Evolutionary conservation across 495 filamentous ascomycete species (phyloP), one percentile per base, ranked within the genome.

Genomic region (Gamarada debralockiae): DNA sequence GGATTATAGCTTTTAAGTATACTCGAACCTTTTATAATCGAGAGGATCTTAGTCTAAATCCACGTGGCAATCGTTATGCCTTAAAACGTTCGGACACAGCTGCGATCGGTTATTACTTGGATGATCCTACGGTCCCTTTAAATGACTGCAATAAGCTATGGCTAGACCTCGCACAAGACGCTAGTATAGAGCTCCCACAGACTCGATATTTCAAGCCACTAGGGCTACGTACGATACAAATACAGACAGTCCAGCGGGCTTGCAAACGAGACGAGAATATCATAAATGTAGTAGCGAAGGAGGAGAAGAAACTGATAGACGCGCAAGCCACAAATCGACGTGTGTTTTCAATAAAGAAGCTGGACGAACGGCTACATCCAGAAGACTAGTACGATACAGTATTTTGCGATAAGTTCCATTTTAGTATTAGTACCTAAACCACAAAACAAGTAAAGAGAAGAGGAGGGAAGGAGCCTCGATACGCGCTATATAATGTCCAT

Each of bases 371-470:
- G n/a, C n/a, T 18, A 15, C n/a, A 55, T 18, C 43, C 45, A 6
- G 42, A 8, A 18, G 21, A 49, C 17, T 55, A n/a, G n/a, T n/a
- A n/a, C n/a, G n/a, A n/a, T n/a, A n/a, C n/a, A n/a, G n/a, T n/a
- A n/a, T n/a, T n/a, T n/a, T n/a, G n/a, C n/a, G n/a, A n/a, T n/a
- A n/a, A n/a, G n/a, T n/a, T n/a, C n/a, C n/a, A n/a, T n/a, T 55
- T 49, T 20, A 29, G 52, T 25, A 31, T 55, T 27, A 18, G 52
- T 7, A 44, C 45, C 20, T 25, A 48, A 23, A 23, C 20, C 50
- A 55, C 38, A 21, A 48, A 23, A 31, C 4, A 24, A 10, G 36
- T 55, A 7, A 55, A 55, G 24, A 47, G 52, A 36, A 31, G 15
- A 18, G 22, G 14, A 15, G 45, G 52, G 3, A 12, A 24, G 23